Percentiles rank a stretch among this genome's conserved stretches.
Conservation (phyloP, 495 filamentous ascomycete genomes). For the Poronia punctata region DNA sequence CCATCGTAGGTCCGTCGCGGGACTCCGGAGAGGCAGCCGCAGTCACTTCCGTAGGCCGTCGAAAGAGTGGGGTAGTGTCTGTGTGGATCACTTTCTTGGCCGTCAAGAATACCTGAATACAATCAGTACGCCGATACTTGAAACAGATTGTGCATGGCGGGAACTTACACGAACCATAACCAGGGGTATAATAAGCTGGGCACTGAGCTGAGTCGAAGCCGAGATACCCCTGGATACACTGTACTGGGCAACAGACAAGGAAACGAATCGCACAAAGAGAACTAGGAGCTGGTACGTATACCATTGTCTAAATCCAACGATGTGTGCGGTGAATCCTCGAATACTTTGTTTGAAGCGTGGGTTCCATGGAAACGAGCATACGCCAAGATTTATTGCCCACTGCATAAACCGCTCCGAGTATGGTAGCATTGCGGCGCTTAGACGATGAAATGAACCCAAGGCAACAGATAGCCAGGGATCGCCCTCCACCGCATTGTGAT, state of each 20-base stretch:
- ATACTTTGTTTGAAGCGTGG: slow-evolving; percentile 58
- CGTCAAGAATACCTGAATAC: slow-evolving; percentile 36
- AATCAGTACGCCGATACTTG: slow-evolving; percentile 15
- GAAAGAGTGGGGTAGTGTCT: slow-evolving; percentile 53
- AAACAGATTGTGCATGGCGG: neutral
- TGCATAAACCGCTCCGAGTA: slow-evolving; percentile 30
- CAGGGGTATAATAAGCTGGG: slow-evolving; percentile 51
- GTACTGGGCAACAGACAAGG: slow-evolving; percentile 43
- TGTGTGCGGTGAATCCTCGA: slow-evolving; percentile 54
- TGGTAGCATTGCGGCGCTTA: slow-evolving; percentile 15
- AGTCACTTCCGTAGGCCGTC: slow-evolving; percentile 22
- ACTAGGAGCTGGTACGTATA: slow-evolving; percentile 62
- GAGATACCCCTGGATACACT: slow-evolving; percentile 34
- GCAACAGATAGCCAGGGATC: slow-evolving; percentile 16
- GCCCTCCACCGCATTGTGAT: slow-evolving; percentile 4
- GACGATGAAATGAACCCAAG: slow-evolving; percentile 30
- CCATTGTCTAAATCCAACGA: slow-evolving; percentile 59
- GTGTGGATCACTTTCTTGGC: slow-evolving; percentile 46
- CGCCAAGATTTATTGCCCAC: slow-evolving; percentile 44
- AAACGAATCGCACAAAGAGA: slow-evolving; percentile 48
- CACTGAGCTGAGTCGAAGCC: slow-evolving; percentile 33
- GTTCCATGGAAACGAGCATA: slow-evolving; percentile 70
- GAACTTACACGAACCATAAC: slow-evolving; percentile 50
- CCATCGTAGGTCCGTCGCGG: slow-evolving; percentile 9
- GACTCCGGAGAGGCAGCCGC: slow-evolving; percentile 7